These are phyloP conservation scores for Scheffersomyces amazonensis DNA, from an alignment of 805 yeast genomes.

Conservation along the genomic window DNA sequence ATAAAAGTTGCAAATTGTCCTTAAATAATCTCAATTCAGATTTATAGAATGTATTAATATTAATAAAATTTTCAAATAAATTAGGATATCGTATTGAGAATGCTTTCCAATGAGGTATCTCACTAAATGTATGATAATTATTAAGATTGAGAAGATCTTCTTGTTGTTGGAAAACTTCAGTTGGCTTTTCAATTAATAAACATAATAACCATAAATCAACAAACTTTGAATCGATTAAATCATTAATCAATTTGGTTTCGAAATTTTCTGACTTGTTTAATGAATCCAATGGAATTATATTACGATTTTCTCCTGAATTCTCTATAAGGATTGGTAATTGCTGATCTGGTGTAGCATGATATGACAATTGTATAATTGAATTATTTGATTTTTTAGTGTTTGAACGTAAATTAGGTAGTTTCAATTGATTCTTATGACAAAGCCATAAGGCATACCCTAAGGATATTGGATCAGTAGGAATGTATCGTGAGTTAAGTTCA, in stretches of 20 bases:
- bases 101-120: constrained; percentile 22
- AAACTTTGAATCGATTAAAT: constrained; percentile 38
- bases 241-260: constrained; percentile 26
- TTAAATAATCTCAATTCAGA: constrained; percentile 9
- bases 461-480: constrained; percentile 62
- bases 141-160: neutral
- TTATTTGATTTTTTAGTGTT: constrained; percentile 14
- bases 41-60: constrained; percentile 2
- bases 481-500: constrained; percentile 15
- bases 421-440: constrained; percentile 41
- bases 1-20: constrained; percentile 10
- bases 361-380: constrained; percentile 43
- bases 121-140: constrained; percentile 1
- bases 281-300: constrained; percentile 17
- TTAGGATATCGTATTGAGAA: constrained; percentile 24
- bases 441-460: constrained; percentile 45
- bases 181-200: constrained; percentile 16
- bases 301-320: constrained; percentile 32
- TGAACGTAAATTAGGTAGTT: constrained; percentile 33
- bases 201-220: constrained; percentile 50
- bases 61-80: constrained; percentile 12
- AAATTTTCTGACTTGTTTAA: constrained; percentile 5
- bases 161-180: neutral
- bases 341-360: constrained; percentile 46
- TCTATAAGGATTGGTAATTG: constrained; percentile 58